These are phyloP conservation scores for Pyrenochaeta sp. DNA, from an alignment of 2,329 filamentous ascomycete species.

Conservation along the genomic window DNA sequence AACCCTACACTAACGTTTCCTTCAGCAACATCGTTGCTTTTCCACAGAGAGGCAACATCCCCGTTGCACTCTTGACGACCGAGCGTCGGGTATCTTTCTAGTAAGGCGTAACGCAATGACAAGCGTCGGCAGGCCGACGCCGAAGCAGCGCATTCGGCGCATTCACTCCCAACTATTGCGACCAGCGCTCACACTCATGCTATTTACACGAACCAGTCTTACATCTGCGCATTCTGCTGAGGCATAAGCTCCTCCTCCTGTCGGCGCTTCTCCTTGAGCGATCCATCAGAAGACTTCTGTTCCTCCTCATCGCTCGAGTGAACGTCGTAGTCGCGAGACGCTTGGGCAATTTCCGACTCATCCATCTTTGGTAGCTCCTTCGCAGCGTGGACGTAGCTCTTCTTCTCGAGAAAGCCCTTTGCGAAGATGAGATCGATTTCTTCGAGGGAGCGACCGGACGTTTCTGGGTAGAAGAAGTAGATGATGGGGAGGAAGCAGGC, in stretches of 20 bases:
- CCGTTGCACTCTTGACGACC: slow-evolving; percentile 22
- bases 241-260: slow-evolving; percentile 32
- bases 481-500: slow-evolving; percentile 61
- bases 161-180: slow-evolving; percentile 18
- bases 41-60: not conserved
- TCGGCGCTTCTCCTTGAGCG: slow-evolving; percentile 34
- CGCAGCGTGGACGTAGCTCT: slow-evolving; percentile 48
- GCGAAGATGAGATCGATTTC: slow-evolving; percentile 63
- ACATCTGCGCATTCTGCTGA: slow-evolving; percentile 20
- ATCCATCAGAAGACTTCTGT: slow-evolving; percentile 30
- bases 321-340: slow-evolving; percentile 46
- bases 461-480: slow-evolving; percentile 67
- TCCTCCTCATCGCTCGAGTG: slow-evolving; percentile 42
- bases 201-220: slow-evolving; percentile 1
- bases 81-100: slow-evolving; percentile 38
- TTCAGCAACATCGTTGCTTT: not conserved
- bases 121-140: slow-evolving; percentile 24
- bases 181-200: slow-evolving; percentile 21
- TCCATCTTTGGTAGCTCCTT: slow-evolving; percentile 47
- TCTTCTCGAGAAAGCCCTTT: slow-evolving; percentile 47
- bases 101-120: slow-evolving; percentile 11
- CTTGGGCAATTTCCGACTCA: slow-evolving; percentile 45
- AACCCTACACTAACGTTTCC: not conserved
- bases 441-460: slow-evolving; percentile 58
- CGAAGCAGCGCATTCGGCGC: slow-evolving; percentile 22